Conservation (phyloP, 305 asterid species). For the Fraxinus velutina region DNA sequence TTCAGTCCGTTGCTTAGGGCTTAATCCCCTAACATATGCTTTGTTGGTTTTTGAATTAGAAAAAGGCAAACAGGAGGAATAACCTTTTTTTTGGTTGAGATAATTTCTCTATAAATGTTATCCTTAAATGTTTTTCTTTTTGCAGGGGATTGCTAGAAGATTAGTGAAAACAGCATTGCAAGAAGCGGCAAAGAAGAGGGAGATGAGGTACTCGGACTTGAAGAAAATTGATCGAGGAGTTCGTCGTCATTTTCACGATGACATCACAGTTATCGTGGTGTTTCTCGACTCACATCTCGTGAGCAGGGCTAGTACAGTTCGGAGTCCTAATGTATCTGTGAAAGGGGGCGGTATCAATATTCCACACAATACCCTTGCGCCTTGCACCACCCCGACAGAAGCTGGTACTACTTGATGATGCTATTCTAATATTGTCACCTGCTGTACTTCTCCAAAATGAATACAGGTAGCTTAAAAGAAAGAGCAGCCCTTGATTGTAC, state of each 20-base stretch:
- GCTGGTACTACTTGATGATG: conserved; percentile 25
- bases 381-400: conserved; percentile 26
- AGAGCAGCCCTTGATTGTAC: conserved; percentile 34
- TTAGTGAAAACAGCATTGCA: conserved; percentile 69
- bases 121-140: background rate
- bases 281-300: conserved; percentile 62
- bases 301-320: conserved; percentile 44
- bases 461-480: conserved; percentile 41
- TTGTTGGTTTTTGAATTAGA: background rate
- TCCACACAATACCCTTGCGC: conserved; percentile 36
- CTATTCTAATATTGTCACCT: conserved; percentile 22
- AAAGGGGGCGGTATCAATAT: conserved; percentile 42
- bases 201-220: conserved; percentile 75
- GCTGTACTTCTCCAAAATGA: conserved; percentile 44
- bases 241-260: conserved; percentile 83
- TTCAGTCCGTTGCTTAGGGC: background rate
- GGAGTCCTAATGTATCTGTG: conserved; percentile 39
- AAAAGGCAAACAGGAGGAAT: background rate
- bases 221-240: conserved; percentile 71
- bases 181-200: conserved; percentile 83
- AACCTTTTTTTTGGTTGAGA: background rate
- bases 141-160: conserved; percentile 80
- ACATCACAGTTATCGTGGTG: conserved; percentile 71
- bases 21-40: background rate
- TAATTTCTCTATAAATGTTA: background rate